Base-by-base conservation (phyloP, 805 yeast genomes). In the Lipomyces sp. region DNA sequence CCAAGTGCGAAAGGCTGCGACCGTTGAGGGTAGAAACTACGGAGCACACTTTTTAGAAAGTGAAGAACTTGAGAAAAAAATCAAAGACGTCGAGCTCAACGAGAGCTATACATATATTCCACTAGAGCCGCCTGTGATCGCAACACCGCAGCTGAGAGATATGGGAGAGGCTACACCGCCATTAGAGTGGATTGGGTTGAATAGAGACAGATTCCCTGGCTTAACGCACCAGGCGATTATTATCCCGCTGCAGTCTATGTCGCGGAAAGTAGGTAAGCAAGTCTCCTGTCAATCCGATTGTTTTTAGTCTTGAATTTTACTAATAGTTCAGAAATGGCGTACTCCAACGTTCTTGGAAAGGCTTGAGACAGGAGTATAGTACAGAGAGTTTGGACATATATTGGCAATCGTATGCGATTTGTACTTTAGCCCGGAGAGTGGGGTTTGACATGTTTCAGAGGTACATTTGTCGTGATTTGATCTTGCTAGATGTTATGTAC, bases 141-240 rank as follows among this genome's bases (percentile, higher is more conserved):
- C 90, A 68, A 90, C 95, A 24, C 98, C 98, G 1, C 94, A 89
- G 71, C 80, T 95, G 73, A 87, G 87, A 73, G 98, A 95, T 74
- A 82, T 95, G 73, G 98, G 99, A 33, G 93, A 89, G 78, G 98
- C 98, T 0, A 95, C 99, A 0, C 99, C 99, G 0, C 99, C 99
- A 1, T 79, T 95, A 65, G 99, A 95, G 76, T 95, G 99, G 99
- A 90, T 95, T 80, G 99, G 99, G 1, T 82, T 95, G 37, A 95
- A 95, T 76, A 83, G 98, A 71, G 85, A 89, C 73, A 86, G 87
- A 71, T 87, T 95, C 71, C 99, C 99, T 0, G 87, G 90, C 53
- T 83, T 90, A 65, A 89, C 97, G 0, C 98, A 95, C 75, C 94
- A 92, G 76, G 80, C 85, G 67, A 86, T 87, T 0, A 89, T 93